Evolutionary conservation across 2,329 filamentous ascomycete genomes (phyloP).

Genomic region (Arthroderma sp.): DNA sequence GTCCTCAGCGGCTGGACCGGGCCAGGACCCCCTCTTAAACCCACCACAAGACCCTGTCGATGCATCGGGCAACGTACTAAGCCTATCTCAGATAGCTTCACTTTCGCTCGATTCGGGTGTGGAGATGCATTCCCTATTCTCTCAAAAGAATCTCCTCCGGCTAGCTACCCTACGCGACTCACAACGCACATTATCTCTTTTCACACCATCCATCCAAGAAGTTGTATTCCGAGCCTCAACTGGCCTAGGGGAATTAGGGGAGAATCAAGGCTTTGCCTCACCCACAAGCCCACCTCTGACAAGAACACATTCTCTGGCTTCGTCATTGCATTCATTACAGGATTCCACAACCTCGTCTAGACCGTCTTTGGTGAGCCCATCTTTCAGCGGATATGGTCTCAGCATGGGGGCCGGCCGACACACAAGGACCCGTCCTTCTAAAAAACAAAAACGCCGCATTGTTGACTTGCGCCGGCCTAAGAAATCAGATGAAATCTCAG

Average conservation of each 20-base stretch:
- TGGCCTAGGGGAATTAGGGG: slow-evolving; percentile 57
- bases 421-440: slow-evolving; percentile 34
- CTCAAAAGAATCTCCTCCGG: slow-evolving; percentile 80
- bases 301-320: slow-evolving; percentile 50
- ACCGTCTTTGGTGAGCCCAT: slow-evolving; percentile 21
- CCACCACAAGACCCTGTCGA: slow-evolving; percentile 74
- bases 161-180: slow-evolving; percentile 74
- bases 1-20: slow-evolving; percentile 39
- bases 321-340: slow-evolving; percentile 56
- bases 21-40: slow-evolving; percentile 67
- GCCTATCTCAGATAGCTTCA: slow-evolving; percentile 60
- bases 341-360: slow-evolving; percentile 58
- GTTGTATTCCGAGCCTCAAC: slow-evolving; percentile 90
- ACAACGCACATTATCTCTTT: slow-evolving; percentile 78
- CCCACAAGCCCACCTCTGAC: slow-evolving; percentile 40
- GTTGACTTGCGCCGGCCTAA: slow-evolving; percentile 34
- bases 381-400: slow-evolving; percentile 27
- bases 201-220: slow-evolving; percentile 80
- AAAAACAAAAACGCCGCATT: slow-evolving; percentile 36
- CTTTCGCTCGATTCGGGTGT: slow-evolving; percentile 65
- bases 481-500: slow-evolving; percentile 27
- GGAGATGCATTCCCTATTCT: slow-evolving; percentile 81
- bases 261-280: slow-evolving; percentile 33
- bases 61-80: slow-evolving; percentile 61
- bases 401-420: slow-evolving; percentile 29